A percentile compares a stretch with the other conserved stretches of the same genome.
These are phyloP conservation scores for Arxiozyma telluris DNA, from an alignment of 1,139 yeast species.

Conservation along the genomic window DNA sequence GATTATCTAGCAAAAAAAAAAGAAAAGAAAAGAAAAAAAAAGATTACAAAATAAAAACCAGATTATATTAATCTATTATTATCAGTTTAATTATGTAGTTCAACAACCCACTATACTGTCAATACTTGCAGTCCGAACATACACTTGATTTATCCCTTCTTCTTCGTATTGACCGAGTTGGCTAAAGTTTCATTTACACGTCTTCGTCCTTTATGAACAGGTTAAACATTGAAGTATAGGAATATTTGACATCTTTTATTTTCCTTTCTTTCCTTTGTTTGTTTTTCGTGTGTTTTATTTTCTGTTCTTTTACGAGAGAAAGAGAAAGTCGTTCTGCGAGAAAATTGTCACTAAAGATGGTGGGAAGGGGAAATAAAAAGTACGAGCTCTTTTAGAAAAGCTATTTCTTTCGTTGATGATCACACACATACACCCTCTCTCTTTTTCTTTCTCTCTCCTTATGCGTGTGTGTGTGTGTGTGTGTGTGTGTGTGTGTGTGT, in stretches of 20 bases:
- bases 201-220: too few relatives aligned
- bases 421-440: too few relatives aligned
- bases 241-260: background rate
- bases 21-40: too few relatives aligned
- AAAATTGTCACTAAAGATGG: background rate
- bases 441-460: background rate
- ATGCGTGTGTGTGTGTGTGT: too few relatives aligned
- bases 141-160: background rate
- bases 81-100: background rate
- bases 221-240: too few relatives aligned
- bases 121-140: too few relatives aligned
- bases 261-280: too few relatives aligned
- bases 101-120: background rate
- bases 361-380: background rate
- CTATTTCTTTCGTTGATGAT: too few relatives aligned
- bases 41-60: too few relatives aligned
- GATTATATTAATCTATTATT: background rate
- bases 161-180: background rate
- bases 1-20: too few relatives aligned
- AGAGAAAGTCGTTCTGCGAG: background rate
- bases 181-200: background rate
- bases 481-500: too few relatives aligned
- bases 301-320: background rate
- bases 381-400: background rate
- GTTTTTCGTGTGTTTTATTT: background rate